Conservation (phyloP, 139 green algal species). For the Tetraselmis striata region DNA sequence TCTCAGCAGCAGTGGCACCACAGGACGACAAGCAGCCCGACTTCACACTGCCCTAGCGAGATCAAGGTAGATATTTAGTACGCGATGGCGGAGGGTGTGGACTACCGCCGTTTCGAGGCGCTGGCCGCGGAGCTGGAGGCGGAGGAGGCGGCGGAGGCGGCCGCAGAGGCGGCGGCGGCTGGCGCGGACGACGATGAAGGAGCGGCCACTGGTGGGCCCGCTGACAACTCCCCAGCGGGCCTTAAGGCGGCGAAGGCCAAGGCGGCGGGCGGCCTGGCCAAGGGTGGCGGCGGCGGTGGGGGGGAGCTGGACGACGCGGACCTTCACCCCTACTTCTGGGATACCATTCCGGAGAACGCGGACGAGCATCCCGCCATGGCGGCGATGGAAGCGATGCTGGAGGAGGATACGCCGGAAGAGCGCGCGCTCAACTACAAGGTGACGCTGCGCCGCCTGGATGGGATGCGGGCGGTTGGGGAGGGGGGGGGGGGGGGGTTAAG, state of each 20-base stretch:
- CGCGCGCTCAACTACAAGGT: constrained; percentile 66
- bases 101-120: neutral
- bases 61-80: no score
- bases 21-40: no score
- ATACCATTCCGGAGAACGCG: constrained; percentile 52
- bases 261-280: neutral
- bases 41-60: no score
- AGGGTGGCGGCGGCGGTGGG: neutral
- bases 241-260: neutral
- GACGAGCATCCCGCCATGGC: constrained; percentile 48
- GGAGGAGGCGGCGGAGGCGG: neutral
- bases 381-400: constrained; percentile 60
- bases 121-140: neutral
- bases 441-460: neutral
- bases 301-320: constrained; percentile 12
- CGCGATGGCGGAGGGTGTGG: no score
- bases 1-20: no score
- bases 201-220: no score
- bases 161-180: no score
- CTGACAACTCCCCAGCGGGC: neutral
- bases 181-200: neutral
- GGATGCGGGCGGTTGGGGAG: no score
- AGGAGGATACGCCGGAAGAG: constrained; percentile 66
- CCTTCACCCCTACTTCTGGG: constrained; percentile 60
- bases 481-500: no score